Base-by-base conservation (phyloP, 805 yeast genomes). In the Sugiyamaella valdiviana region DNA sequence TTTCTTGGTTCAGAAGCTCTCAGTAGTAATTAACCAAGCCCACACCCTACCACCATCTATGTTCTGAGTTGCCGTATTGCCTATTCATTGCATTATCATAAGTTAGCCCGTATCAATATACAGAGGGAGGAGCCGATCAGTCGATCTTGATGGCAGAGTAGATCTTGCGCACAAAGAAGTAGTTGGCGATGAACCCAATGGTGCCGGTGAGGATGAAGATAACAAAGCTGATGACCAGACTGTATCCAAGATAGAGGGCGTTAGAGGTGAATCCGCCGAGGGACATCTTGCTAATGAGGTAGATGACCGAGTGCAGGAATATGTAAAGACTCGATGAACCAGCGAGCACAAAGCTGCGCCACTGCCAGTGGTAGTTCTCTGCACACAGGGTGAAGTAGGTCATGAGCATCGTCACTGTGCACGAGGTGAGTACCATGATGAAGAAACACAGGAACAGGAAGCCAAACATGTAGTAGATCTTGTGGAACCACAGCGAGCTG, bases 281-380 rank as follows among this genome's bases (percentile, higher is more conserved):
- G 20, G 88, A 77, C 60, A 91, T 76, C 59, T 66, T 62, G 43
- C 62, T 57, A 24, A 57, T 24, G 59, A 67, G 58, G 58, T 66
- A 71, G 56, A 84, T 71, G 51, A 89, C 70, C 2, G 97, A 82
- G 67, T 93, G 96, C 43, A 87, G 57, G 68, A 89, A 87, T 38
- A 90, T 83, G 64, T 91, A 93, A 46, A 83, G 57, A 0, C 95
- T 77, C 64, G 95, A 83, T 26, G 97, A 95, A 39, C 96, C 97
- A 22, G 95, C 86, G 51, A 88, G 77, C 60, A 84, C 78, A 58
- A 86, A 69, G 2, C 95, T 79, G 66, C 90, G 81, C 99, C 99
- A 93, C 63, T 91, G 97, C 99, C 99, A 93, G 66, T 82, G 80
- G 73, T 95, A 90, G 66, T 93, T 87, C 64, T 93, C 99, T 44